Percentiles rank a stretch among this genome's conserved stretches.
These are phyloP conservation scores for Tolypocladium amazonense DNA, from an alignment of 2,329 filamentous ascomycete genomes.

Conservation along the genomic window DNA sequence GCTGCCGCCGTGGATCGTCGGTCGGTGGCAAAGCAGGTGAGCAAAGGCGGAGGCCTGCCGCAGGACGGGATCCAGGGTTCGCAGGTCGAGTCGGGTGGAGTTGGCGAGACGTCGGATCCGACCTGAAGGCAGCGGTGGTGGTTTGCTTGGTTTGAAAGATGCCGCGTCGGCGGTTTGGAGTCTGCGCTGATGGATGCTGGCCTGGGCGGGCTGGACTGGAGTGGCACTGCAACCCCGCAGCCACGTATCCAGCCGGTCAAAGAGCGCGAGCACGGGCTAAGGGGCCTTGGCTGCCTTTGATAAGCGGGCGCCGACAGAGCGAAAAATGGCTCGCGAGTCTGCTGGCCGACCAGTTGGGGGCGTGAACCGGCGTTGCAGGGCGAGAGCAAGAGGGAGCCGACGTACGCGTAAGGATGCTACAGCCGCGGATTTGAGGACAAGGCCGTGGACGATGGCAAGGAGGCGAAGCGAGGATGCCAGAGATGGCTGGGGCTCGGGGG, in stretches of 20 bases:
- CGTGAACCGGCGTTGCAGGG: background rate
- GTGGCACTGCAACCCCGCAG: conserved; percentile 14
- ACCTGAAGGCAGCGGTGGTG: background rate
- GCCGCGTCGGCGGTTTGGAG: background rate
- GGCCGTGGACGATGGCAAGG: conserved; percentile 3
- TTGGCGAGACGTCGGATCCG: background rate
- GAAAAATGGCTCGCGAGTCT: conserved; percentile 2
- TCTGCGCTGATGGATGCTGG: background rate
- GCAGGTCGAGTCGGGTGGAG: background rate
- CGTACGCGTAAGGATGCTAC: background rate
- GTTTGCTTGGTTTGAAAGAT: background rate
- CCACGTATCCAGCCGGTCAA: background rate
- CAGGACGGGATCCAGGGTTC: background rate
- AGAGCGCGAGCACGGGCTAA: background rate
- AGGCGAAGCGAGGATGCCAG: conserved; percentile 5
- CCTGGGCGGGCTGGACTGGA: background rate
- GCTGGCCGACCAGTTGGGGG: conserved; percentile 1
- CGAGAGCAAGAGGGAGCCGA: background rate
- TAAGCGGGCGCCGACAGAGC: conserved; percentile 4
- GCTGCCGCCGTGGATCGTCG: background rate
- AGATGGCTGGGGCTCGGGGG: background rate
- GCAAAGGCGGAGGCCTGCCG: background rate
- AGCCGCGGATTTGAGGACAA: background rate
- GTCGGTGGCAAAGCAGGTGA: background rate
- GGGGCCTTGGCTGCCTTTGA: background rate